Percentiles rank a stretch among this genome's conserved stretches.
phyloP scores from a whole-genome alignment of 371 early-diverging fungal species.

The Chytridium lagenaria region DNA sequence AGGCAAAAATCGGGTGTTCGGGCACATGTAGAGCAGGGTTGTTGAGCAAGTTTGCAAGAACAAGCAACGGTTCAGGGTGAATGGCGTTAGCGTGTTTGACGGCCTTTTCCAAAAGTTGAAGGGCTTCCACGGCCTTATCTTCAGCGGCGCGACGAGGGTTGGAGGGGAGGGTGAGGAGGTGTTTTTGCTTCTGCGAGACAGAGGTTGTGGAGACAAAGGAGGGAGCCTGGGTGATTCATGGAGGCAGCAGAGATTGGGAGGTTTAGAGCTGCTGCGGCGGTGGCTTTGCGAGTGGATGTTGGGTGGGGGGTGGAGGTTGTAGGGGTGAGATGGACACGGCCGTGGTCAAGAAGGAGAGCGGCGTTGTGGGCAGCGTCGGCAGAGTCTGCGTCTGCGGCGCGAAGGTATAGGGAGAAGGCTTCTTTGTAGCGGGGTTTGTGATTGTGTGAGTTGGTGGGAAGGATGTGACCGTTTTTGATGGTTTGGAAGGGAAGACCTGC shows the following conservation, averaged over 20 bases:
- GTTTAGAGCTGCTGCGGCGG: neutral
- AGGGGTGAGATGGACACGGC: slow-evolving; percentile 7
- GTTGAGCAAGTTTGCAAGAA: no score
- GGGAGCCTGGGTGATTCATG: slow-evolving; percentile 16
- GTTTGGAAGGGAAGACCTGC: neutral
- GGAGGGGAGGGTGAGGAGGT: no score
- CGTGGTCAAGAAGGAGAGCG: slow-evolving; percentile 25
- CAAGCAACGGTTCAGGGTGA: no score
- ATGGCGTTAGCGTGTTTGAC: no score
- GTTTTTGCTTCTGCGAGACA: no score
- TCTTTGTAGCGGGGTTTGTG: neutral
- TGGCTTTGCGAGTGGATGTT: neutral
- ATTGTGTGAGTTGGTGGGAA: neutral
- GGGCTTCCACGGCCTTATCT: no score
- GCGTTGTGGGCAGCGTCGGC: slow-evolving; percentile 23
- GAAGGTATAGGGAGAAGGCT: slow-evolving; percentile 22
- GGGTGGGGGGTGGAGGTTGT: neutral
- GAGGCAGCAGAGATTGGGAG: slow-evolving; percentile 13
- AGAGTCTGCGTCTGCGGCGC: slow-evolving; percentile 12
- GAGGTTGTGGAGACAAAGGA: slow-evolving; percentile 9
- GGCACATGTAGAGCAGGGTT: no score
- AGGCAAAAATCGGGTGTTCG: no score
- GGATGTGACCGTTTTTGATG: neutral
- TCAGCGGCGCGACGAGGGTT: no score
- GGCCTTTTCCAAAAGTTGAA: no score